Evolutionary conservation across 495 filamentous ascomycete genomes (phyloP), one percentile per base, ranked within the genome.

Genomic region (Penicillium canariense): DNA sequence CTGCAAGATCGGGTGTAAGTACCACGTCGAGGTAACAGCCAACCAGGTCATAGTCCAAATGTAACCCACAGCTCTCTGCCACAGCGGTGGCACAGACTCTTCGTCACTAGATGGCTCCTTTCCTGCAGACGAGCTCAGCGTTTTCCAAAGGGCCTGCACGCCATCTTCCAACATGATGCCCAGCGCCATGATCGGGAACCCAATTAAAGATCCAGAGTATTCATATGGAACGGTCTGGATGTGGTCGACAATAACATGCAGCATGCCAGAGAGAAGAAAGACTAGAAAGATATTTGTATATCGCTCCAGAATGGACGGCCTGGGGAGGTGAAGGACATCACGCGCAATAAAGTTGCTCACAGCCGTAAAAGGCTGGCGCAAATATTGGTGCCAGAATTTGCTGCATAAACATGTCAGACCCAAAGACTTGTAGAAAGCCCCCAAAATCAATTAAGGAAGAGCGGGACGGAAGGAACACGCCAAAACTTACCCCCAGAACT

Each of bases 371-470:
- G 62, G 62, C 46, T 63, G 53, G 22, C 70, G 69, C 14, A 73
- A 32, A 26, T 65, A 56, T 45, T 73, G 68, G 49, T 77, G 73
- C 74, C 74, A 77, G 58, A 73, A 76, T 45, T 62, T 68, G 3
- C 72, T 74, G 47, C 38, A 25, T 45, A 28, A 35, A 12, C 18
- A 23, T 30, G 36, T 42, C 15, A 26, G 17, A 14, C 12, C 31
- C 1, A 8, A 15, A 14, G 22, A 18, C 10, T 6, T 2, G 1
- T 9, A 9, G 5, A 3, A 22, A 28, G n/a, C n/a, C n/a, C n/a
- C n/a, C n/a, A n/a, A n/a, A n/a, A 45, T 15, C 15, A 38, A 42
- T 36, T 17, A 22, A 15, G 20, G 5, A 8, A 38, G 1, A 38
- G 35, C 15, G 12, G 39, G 27, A 46, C 5, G 45, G 40, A 43